Base-by-base conservation (phyloP, 2,329 filamentous ascomycete genomes). In the Geosmithia flava region DNA sequence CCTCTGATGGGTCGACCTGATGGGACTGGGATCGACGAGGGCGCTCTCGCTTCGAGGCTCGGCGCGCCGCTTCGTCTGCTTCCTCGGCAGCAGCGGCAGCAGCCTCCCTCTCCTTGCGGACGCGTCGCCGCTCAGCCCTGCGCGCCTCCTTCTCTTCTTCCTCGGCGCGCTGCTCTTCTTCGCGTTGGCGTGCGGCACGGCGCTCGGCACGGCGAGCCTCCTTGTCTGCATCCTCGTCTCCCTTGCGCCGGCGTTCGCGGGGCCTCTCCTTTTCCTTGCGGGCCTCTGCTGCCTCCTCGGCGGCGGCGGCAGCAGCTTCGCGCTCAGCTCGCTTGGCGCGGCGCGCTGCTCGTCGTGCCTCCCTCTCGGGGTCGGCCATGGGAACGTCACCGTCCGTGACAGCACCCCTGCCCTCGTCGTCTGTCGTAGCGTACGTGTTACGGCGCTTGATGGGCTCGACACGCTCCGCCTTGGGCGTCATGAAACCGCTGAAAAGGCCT, bases 331-430 rank as follows among this genome's bases (percentile, higher is more conserved):
- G 74, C 47, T 70, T 74, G 1, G 78, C 73, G 49, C 74, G 75
- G n/a, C 82, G 78, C 49, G 80, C 79, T 29, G 77, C 78, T 43
- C 74, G 74, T 45, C 79, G 75, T 20, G 75, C 78, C 59, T 85
- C 83, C 23, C 72, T 68, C 13, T 82, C 78, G 29, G 72, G 68
- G 16, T 81, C 78, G 3, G 74, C 67, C 49, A 69, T 66, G 7
- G 65, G 61, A 10, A 60, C 65, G 27, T 73, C 74, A 15, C 62
- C 72, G 40, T 78, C 76, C 41, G 62, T 66, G 49, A 71, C 73
- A 7, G 64, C 68, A 40, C 75, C 78, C 54, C 66, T 62, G 42
- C 53, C 64, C 48, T 77, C 75, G 17, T 75, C 74, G 42, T 78
- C 75, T 0, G 72, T 74, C 7, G 67, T 64, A 20, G 68, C 65